Conservation (phyloP, 1,284 basidiomycete species). For the Sanghuangporus sanghuang region DNA sequence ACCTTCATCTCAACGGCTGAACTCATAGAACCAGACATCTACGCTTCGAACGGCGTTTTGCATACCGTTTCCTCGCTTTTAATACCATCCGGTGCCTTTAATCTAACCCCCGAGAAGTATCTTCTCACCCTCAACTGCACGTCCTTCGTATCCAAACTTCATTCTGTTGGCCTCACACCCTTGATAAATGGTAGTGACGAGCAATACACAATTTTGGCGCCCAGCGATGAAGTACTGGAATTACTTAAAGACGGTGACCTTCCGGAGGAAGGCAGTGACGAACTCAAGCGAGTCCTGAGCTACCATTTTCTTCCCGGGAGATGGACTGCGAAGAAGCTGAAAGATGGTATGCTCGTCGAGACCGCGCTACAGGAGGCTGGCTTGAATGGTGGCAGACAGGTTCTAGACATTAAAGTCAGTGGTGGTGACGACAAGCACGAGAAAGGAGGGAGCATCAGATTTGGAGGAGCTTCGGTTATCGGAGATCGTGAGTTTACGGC, state of each 20-base stretch:
- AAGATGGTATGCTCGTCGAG: slow-evolving; percentile 70
- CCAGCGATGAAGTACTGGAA: slow-evolving; percentile 79
- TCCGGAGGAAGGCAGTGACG: slow-evolving; percentile 60
- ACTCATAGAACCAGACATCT: slow-evolving; percentile 72
- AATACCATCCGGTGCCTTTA: slow-evolving; percentile 70
- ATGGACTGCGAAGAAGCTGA: slow-evolving; percentile 64
- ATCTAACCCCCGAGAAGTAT: slow-evolving; percentile 89
- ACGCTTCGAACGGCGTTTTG: slow-evolving; percentile 92
- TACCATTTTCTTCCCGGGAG: slow-evolving; percentile 89
- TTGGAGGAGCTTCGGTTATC: slow-evolving; percentile 81
- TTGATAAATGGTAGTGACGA: slow-evolving; percentile 76
- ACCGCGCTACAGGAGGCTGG: slow-evolving; percentile 71
- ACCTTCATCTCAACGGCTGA: slow-evolving; percentile 62
- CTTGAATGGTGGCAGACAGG: slow-evolving; percentile 66
- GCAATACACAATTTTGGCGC: slow-evolving; percentile 82
- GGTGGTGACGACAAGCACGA: slow-evolving; percentile 37
- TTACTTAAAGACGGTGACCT: slow-evolving; percentile 44
- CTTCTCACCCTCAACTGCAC: slow-evolving; percentile 88
- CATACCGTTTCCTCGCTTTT: slow-evolving; percentile 86
- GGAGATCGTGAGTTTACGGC: slow-evolving; percentile 56
- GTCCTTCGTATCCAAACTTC: slow-evolving; percentile 83
- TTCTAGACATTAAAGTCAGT: slow-evolving; percentile 66
- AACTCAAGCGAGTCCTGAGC: slow-evolving; percentile 59
- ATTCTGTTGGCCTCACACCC: slow-evolving; percentile 71
- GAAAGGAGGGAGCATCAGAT: slow-evolving; percentile 59